These are phyloP conservation scores for Aspergillus sp. DNA, from an alignment of 2,329 filamentous ascomycete species.

Conservation along the genomic window DNA sequence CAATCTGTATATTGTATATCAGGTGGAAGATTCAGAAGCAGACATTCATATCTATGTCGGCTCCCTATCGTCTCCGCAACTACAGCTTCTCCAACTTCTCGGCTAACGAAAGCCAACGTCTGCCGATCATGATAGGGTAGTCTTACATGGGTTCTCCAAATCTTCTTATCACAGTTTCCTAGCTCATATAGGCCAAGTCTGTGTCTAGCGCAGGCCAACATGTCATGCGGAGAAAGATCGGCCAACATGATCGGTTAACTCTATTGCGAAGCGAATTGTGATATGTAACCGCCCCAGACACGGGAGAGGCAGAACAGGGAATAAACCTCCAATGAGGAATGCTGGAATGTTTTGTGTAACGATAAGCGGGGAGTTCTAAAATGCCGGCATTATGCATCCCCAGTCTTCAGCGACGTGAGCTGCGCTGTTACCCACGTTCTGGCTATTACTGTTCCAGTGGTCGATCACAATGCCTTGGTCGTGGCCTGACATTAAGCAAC, in stretches of 20 bases:
- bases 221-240: background rate
- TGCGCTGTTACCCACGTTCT: background rate
- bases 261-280: background rate
- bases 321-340: background rate
- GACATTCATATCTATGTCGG: background rate
- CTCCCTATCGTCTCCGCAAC: background rate
- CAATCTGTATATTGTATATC: no score
- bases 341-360: background rate
- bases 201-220: background rate
- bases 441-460: background rate
- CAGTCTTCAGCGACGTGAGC: background rate
- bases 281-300: background rate
- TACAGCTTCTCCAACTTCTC: background rate
- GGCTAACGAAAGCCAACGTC: background rate
- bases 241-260: background rate
- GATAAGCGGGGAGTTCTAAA: constrained; percentile 5
- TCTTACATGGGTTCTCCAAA: background rate
- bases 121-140: background rate
- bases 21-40: background rate
- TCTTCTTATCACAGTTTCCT: background rate
- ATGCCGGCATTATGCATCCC: background rate
- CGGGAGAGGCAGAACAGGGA: background rate
- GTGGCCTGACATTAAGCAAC: constrained; percentile 5
- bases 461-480: constrained; percentile 3
- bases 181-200: background rate